Evolutionary conservation across 257 asterid species (phyloP), one percentile per base, ranked within the genome.

Genomic region (Salvia rosmarinus): DNA sequence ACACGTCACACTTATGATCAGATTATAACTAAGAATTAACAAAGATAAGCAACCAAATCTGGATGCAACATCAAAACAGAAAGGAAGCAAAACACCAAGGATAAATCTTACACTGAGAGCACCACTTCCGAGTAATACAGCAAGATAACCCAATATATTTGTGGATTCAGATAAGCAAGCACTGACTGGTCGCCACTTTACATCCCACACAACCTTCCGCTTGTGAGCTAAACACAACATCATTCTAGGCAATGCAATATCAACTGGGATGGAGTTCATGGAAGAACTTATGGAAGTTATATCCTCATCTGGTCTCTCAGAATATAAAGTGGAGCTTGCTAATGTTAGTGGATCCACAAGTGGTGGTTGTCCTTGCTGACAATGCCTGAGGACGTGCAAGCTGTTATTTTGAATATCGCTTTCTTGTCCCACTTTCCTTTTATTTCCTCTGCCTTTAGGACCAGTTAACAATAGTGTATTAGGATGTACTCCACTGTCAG

Each of bases 171-270:
- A 64, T 42, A 77, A 83, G 76, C 55, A 52, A 58, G 74, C 81
- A 83, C 64, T 64, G 52, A 73, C 82, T 10, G 99, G 98, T 72
- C 86, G 85, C 98, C 99, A 95, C 78, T 95, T 95, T 46, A 89
- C 77, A 83, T 91, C 99, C 98, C 99, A 88, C 71, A 88, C 96
- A 79, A 89, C 88, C 83, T 87, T 85, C 59, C 98, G 98, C 69
- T 91, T 85, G 85, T 95, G 99, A 72, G 97, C 96, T 85, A 95
- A 83, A 68, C 96, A 91, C 42, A 88, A 50, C 77, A 89, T 75
- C 91, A 95, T 78, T 87, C 89, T 91, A 62, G 99, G 99, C 78
- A 91, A 80, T 56, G 87, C 87, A 74, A 91, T 79, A 80, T 87
- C 86, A 57, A 25, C 43, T 37, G 96, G 89, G 77, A 88, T 75